Evolutionary conservation across 2,329 filamentous ascomycete species (phyloP).

Genomic region (Acephala macrosclerotiorum): DNA sequence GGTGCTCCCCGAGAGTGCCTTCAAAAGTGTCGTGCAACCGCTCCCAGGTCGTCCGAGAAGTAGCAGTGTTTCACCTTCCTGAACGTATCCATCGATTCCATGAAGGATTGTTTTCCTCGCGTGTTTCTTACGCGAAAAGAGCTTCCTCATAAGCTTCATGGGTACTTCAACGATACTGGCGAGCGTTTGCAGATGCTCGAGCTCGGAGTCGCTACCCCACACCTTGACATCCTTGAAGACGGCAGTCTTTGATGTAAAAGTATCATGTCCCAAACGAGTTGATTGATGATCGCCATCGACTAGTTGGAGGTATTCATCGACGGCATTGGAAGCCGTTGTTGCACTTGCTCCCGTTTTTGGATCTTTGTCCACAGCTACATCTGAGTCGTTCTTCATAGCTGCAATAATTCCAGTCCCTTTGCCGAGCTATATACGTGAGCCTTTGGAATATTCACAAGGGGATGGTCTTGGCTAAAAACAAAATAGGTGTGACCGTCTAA

Average conservation of each 20-base stretch:
- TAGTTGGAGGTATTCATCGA: neutral
- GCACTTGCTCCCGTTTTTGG: neutral
- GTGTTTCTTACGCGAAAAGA: neutral
- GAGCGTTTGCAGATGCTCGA: neutral
- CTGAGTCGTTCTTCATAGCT: neutral
- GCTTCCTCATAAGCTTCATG: neutral
- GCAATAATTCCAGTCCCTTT: neutral
- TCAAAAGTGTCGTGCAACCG: constrained; percentile 69
- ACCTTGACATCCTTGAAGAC: constrained; percentile 2
- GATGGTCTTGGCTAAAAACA: too few relatives aligned
- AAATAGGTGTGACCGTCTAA: too few relatives aligned
- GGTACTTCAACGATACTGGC: neutral
- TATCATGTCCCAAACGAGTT: neutral
- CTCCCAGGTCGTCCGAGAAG: constrained; percentile 68
- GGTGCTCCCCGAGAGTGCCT: constrained; percentile 59
- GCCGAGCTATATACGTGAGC: too few relatives aligned
- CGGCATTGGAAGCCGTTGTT: neutral
- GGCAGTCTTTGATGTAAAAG: neutral
- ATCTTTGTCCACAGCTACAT: neutral
- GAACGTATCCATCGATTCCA: constrained; percentile 60
- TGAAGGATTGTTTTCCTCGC: neutral
- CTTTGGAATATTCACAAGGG: too few relatives aligned
- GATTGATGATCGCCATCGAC: neutral
- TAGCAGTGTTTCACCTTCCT: constrained; percentile 70
- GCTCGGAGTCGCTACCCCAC: neutral